Evolutionary conservation across 2,329 filamentous ascomycete species (phyloP), one percentile per base, ranked within the genome.

Genomic region (Sporothrix schenckii): DNA sequence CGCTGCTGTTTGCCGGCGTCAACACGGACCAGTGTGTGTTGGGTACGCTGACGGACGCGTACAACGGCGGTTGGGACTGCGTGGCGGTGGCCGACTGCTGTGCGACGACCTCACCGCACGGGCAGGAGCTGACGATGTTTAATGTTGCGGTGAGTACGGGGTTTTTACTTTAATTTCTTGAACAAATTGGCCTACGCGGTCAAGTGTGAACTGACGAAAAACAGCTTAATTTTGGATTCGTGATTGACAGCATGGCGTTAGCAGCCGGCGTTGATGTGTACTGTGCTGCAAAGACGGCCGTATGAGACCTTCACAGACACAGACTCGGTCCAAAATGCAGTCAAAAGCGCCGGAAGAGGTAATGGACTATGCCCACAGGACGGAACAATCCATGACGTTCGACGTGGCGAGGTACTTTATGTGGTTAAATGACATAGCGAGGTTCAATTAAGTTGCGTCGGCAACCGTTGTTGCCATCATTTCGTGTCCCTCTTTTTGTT

Each of bases 21-120:
- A 89, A 89, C 74, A 88, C 86, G 2, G 86, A 89, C 77, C 86
- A 88, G 75, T 88, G 87, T 75, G 86, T 89, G 9, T 80, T 84
- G 27, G 85, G 85, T 0, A 88, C 85, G 16, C 77, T 88, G 71
- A 79, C 81, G 65, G 86, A 89, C 78, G 85, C 83, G 2, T 86
- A 85, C 73, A 84, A 81, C 73, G 82, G 81, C 72, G 86, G 87
- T 0, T 88, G 82, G 77, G 85, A 88, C 74, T 86, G 84, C 73
- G 77, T 89, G 27, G 75, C 88, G 74, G 74, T 88, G 16, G 81
- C 81, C n/a, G 86, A 88, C 75, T 85, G 83, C 44, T 84, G 82
- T 63, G 86, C 80, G 7, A 88, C 86, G 5, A 83, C 79, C 4
- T 86, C 83, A 66, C 75, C 73, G 11, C 74, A 77, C 11, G 81